Percentiles rank a stretch among this genome's conserved stretches.
phyloP scores from a whole-genome alignment of 345 rosid genomes.

The Arabis hirsuta region DNA sequence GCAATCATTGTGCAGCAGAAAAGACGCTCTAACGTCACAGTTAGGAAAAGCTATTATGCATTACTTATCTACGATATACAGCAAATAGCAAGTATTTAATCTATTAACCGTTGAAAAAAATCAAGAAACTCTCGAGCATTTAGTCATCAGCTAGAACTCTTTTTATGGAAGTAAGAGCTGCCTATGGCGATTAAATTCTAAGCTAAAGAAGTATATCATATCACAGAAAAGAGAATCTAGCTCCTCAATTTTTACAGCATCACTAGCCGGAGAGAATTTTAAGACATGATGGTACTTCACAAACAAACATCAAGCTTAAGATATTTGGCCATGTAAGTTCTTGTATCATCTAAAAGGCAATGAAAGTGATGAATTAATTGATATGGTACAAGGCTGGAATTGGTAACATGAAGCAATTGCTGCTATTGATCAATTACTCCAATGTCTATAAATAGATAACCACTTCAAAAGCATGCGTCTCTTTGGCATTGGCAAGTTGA shows the following conservation, averaged over 20 bases:
- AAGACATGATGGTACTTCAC: background rate
- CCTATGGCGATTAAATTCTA: background rate
- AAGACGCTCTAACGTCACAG: background rate
- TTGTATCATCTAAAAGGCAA: constrained; percentile 2
- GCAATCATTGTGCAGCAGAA: background rate
- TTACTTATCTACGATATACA: constrained; percentile 4
- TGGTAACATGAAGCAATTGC: constrained; percentile 4
- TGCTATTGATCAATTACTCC: background rate
- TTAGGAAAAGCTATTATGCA: background rate
- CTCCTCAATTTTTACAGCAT: background rate
- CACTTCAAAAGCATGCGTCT: constrained; percentile 17
- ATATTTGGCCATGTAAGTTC: constrained; percentile 12
- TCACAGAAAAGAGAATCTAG: background rate
- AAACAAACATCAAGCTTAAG: constrained; percentile 16
- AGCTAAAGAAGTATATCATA: background rate
- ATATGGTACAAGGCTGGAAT: constrained; percentile 4
- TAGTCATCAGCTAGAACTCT: constrained; percentile 3
- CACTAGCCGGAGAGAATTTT: background rate
- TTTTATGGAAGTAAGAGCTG: background rate
- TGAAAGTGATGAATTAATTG: background rate
- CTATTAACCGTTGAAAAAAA: background rate
- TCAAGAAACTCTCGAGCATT: constrained; percentile 11
- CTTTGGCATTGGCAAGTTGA: constrained; percentile 27
- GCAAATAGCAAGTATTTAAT: background rate
- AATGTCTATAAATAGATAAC: constrained; percentile 11